Percentiles rank a stretch among this genome's conserved stretches.
phyloP scores from a whole-genome alignment of 371 early-diverging fungal species.

The Apophysomyces ossiformis region DNA sequence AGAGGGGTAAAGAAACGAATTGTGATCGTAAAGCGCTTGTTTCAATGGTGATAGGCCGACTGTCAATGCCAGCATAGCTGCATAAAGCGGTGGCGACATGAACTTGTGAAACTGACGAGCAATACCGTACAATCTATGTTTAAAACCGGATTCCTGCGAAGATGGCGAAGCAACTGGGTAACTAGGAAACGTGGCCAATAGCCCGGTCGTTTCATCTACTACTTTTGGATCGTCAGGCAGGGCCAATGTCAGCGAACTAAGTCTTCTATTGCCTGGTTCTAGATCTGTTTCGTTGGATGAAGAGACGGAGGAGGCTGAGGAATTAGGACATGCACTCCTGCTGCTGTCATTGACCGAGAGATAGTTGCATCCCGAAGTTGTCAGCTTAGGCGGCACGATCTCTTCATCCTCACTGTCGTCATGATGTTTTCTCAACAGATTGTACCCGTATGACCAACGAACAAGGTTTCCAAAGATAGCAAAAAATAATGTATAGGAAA shows the following conservation, averaged over 20 bases:
- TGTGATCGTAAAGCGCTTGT: constrained; percentile 51
- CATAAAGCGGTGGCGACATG: constrained; percentile 70
- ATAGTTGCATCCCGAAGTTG: constrained; percentile 13
- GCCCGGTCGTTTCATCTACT: constrained; percentile 7
- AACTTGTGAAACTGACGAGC: constrained; percentile 30
- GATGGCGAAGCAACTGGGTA: background rate
- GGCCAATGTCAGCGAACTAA: constrained; percentile 25
- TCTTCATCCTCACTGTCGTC: constrained; percentile 34
- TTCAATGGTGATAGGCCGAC: constrained; percentile 64
- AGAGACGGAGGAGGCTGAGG: constrained; percentile 13
- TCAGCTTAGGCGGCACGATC: background rate
- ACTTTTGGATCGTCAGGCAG: constrained; percentile 18
- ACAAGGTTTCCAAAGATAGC: constrained; percentile 76
- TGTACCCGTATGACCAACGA: constrained; percentile 79
- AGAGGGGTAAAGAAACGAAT: constrained; percentile 58
- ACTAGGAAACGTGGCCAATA: constrained; percentile 12
- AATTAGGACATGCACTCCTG: background rate
- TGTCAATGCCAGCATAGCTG: constrained; percentile 60
- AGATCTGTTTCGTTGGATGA: background rate
- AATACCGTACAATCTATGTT: background rate
- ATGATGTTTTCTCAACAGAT: constrained; percentile 46
- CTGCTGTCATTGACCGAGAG: background rate
- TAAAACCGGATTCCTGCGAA: background rate
- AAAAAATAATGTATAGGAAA: constrained; percentile 77
- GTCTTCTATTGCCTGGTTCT: constrained; percentile 18